Conservation (phyloP, 257 asterid species). For the Paraleonurus japonicus region DNA sequence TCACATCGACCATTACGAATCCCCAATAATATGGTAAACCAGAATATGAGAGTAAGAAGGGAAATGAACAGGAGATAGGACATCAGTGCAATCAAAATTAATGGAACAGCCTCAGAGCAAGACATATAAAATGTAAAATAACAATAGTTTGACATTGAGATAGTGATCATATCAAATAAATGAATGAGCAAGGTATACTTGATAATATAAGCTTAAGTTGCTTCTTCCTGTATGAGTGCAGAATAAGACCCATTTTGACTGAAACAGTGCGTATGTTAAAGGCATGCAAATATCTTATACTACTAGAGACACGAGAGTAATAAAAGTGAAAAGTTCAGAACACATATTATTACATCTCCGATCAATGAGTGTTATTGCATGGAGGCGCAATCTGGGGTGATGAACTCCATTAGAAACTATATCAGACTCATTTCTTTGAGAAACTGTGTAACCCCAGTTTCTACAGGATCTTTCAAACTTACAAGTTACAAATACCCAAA, state of each 20-base stretch:
- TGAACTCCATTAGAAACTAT: background rate
- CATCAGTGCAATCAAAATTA: background rate
- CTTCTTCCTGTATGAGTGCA: background rate
- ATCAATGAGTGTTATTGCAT: background rate
- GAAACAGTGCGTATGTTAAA: background rate
- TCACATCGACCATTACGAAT: background rate
- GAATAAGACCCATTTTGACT: background rate
- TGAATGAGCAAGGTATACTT: background rate
- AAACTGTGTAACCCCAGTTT: background rate
- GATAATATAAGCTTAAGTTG: background rate
- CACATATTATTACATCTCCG: background rate
- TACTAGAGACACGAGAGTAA: background rate
- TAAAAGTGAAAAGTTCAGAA: background rate
- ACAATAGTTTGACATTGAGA: background rate
- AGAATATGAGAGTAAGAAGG: background rate
- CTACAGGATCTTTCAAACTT: background rate
- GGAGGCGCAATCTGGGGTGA: background rate
- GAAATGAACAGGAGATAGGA: conserved; percentile 7
- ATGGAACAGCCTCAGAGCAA: background rate
- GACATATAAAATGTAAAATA: background rate
- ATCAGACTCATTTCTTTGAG: background rate
- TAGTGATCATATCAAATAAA: background rate
- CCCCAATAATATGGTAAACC: background rate
- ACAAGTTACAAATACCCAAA: background rate
- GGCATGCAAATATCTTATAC: background rate